Evolutionary conservation across 2,329 filamentous ascomycete genomes (phyloP), one percentile per base, ranked within the genome.

Genomic region (Nothophaeocryptopus gaeumannii): DNA sequence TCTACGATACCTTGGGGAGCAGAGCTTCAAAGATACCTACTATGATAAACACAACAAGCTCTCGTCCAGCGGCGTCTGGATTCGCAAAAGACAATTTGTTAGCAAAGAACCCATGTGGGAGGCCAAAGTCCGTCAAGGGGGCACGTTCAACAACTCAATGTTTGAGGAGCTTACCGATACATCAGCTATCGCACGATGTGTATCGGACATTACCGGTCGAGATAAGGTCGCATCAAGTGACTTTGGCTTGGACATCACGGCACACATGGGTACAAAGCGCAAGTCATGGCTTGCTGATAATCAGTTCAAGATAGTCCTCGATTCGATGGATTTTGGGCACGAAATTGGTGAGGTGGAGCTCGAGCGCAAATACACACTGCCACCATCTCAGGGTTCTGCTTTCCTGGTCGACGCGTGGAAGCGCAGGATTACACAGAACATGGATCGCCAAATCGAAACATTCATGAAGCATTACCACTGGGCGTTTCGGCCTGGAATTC

Each of bases 301-400:
- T 5, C n/a, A 14, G 1, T 41, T 41, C 39, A 41, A 29, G 20
- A 41, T 41, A 9, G 39, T 41, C 26, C 13, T 41, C n/a, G 39
- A 41, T 26, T 26, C 39, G 4, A 41, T 41, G 39, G 39, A 41
- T 26, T 41, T 29, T 5, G 39, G 39, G 30, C 39, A 41, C 30
- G 39, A 41, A 29, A 26, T 41, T 8, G 39, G 39, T 13, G 39
- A 41, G 14, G 39, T 32, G 10, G 39, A 41, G 26, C 39, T 41
- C 29, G 39, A 41, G 11, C 9, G 13, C 9, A 10, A 26, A 26
- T 10, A 16, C 5, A 26, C 14, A 29, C 8, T 12, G 39, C 29
- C 29, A 15, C n/a, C n/a, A n/a, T n/a, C n/a, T n/a, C n/a, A n/a
- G n/a, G n/a, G n/a, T n/a, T n/a, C n/a, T n/a, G n/a, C n/a, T n/a